phyloP scores from a whole-genome alignment of 495 filamentous ascomycete species.

The Penicillium lividum region DNA sequence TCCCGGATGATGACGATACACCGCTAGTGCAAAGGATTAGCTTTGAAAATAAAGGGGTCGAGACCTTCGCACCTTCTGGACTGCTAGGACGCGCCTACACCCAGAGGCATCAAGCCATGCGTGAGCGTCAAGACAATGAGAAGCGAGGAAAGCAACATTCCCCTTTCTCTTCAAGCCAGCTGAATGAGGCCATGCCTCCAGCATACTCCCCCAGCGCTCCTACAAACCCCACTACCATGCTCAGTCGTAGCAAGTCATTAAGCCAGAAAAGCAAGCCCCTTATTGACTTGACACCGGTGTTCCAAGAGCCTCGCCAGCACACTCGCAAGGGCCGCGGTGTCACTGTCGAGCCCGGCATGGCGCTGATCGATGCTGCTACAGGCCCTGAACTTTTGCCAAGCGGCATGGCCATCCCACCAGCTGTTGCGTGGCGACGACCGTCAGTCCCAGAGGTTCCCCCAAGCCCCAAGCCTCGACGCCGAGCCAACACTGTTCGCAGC shows the following conservation, averaged over 20 bases:
- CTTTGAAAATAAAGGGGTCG: constrained; percentile 32
- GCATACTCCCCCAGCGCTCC: constrained; percentile 6
- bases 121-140: constrained; percentile 51
- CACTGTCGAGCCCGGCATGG: constrained; percentile 56
- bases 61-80: constrained; percentile 56
- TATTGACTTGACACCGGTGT: constrained; percentile 73
- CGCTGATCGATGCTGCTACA: constrained; percentile 68
- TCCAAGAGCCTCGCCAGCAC: constrained; percentile 73
- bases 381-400: constrained; percentile 44
- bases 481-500: constrained; percentile 37
- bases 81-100: constrained; percentile 65
- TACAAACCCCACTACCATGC: not conserved
- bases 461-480: constrained; percentile 28
- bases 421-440: constrained; percentile 53
- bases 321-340: constrained; percentile 67
- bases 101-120: constrained; percentile 57
- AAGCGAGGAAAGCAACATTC: constrained; percentile 33
- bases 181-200: constrained; percentile 20
- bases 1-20: constrained; percentile 16
- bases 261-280: constrained; percentile 59
- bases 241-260: constrained; percentile 34
- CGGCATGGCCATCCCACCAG: constrained; percentile 51
- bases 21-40: constrained; percentile 19
- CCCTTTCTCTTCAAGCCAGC: constrained; percentile 18
- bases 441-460: constrained; percentile 12